Evolutionary conservation across 2,329 filamentous ascomycete species (phyloP).

Genomic region (Alternaria alternata): DNA sequence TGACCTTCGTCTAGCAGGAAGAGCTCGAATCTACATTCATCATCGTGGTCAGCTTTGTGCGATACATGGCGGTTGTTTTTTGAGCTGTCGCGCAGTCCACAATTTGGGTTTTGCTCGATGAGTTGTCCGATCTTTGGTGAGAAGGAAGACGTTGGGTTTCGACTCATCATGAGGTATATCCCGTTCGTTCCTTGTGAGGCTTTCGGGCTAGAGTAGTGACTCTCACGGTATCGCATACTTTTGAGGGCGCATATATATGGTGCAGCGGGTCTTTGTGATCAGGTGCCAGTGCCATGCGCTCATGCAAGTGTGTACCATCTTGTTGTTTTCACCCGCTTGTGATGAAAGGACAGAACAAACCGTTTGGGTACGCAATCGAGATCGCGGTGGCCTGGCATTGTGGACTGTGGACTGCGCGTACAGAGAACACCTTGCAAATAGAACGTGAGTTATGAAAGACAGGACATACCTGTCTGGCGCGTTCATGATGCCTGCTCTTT

Average conservation of each 20-base stretch:
- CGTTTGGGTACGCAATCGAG: constrained; percentile 1
- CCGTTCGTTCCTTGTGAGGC: not conserved
- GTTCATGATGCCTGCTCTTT: constrained; percentile 43
- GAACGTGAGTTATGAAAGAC: not conserved
- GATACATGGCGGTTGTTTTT: constrained; percentile 10
- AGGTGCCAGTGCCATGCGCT: not conserved
- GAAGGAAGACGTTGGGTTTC: constrained; percentile 7
- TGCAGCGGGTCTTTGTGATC: not conserved
- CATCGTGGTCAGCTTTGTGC: constrained; percentile 28
- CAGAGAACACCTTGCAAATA: constrained; percentile 1
- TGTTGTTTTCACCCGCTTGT: constrained; percentile 3
- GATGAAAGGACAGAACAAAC: constrained; percentile 13
- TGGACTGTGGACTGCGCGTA: constrained; percentile 13
- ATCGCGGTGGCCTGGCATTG: not conserved
- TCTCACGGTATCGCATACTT: not conserved
- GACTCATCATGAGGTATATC: constrained; percentile 5
- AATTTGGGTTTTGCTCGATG: constrained; percentile 20
- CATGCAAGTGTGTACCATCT: not conserved
- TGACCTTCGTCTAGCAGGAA: constrained; percentile 88
- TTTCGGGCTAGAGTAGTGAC: not conserved
- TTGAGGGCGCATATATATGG: constrained; percentile 3
- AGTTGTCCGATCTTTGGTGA: constrained; percentile 16
- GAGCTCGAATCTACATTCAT: constrained; percentile 78
- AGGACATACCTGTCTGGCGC: constrained; percentile 48
- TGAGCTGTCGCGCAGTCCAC: constrained; percentile 17